Base-by-base conservation (phyloP, 192 early-diverging fungal species). In the Entomortierella lignicola region DNA sequence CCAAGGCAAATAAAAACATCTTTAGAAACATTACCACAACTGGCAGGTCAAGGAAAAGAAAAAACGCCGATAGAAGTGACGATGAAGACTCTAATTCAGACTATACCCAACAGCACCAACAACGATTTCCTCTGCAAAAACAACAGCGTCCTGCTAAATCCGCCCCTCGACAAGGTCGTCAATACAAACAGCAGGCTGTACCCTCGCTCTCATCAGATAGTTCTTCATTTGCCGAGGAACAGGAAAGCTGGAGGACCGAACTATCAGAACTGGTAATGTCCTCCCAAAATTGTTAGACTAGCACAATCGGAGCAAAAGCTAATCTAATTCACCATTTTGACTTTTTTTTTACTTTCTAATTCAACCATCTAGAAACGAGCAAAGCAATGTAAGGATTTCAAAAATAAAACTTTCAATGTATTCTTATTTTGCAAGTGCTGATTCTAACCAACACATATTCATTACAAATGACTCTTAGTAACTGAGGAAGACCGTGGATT, bases 401-500 rank as follows among this genome's bases (percentile, higher is more conserved):
- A 32, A 4, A 20, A 54, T 54, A 54, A 30, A 15, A 5, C 20
- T 21, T 21, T 50, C 48, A 10, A 5, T 11, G 12, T 2, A 44
- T 63, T 31, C 32, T n/a, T 29, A 44, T 26, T 39, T n/a, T n/a
- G n/a, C 27, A 11, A 1, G 30, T 23, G 6, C 1, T 37, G 12
- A 20, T 2, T 10, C 34, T 37, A 37, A 37, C 34, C 34, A 7
- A 10, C 10, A 37, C 27, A 18, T 60, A n/a, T n/a, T n/a, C n/a
- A n/a, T n/a, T 47, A 6, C 18, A 37, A 18, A 11, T 47, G 15
- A 37, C 34, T 10, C 29, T 10, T 61, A 64, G 75, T 70, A 30
- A 69, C 61, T 1, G 75, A 79, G 31, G 75, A 79, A 12, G 75
- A 79, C n/a, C 60, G 75, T 8, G 75, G 75, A 53, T 79, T 79